Conservation (phyloP, 768 basidiomycete species). For the Hysterangium stoloniferum region DNA sequence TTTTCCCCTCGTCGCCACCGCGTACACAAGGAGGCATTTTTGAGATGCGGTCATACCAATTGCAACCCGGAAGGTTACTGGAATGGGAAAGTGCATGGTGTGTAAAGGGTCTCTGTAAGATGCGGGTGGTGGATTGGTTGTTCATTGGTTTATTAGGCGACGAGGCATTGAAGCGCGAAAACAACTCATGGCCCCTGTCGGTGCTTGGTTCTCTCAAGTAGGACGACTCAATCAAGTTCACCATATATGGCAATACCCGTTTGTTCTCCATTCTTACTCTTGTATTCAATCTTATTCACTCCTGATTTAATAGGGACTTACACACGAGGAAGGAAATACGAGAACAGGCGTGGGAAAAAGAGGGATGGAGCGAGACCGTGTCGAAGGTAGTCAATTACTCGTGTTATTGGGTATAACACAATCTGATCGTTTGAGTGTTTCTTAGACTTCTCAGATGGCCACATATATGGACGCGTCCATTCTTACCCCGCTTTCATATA, state of each 20-base stretch:
- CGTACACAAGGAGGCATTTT: slow-evolving; percentile 85
- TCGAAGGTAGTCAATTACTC: slow-evolving; percentile 53
- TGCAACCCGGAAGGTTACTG: slow-evolving; percentile 82
- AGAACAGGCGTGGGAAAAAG: slow-evolving; percentile 88
- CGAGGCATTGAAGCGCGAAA: slow-evolving; percentile 90
- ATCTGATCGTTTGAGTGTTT: slow-evolving; percentile 6
- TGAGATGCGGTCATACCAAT: slow-evolving; percentile 82
- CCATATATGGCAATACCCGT: slow-evolving; percentile 98
- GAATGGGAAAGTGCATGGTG: slow-evolving; percentile 96
- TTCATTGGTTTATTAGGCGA: slow-evolving; percentile 47
- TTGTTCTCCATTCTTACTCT: slow-evolving; percentile 26
- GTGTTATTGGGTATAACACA: background rate
- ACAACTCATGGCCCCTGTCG: slow-evolving; percentile 77
- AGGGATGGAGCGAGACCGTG: slow-evolving; percentile 94
- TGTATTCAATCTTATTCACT: slow-evolving; percentile 10
- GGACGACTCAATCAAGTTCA: slow-evolving; percentile 84
- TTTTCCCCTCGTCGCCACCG: slow-evolving; percentile 87
- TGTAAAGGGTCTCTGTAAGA: background rate
- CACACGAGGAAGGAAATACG: slow-evolving; percentile 76
- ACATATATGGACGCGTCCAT: slow-evolving; percentile 84
- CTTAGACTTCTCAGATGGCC: slow-evolving; percentile 84
- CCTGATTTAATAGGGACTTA: slow-evolving; percentile 43
- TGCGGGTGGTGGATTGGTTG: background rate
- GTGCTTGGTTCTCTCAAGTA: slow-evolving; percentile 89
- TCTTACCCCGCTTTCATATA: slow-evolving; percentile 70